Evolutionary conservation across 148 eudicot species (phyloP).

Genomic region (Cornus kousa): DNA sequence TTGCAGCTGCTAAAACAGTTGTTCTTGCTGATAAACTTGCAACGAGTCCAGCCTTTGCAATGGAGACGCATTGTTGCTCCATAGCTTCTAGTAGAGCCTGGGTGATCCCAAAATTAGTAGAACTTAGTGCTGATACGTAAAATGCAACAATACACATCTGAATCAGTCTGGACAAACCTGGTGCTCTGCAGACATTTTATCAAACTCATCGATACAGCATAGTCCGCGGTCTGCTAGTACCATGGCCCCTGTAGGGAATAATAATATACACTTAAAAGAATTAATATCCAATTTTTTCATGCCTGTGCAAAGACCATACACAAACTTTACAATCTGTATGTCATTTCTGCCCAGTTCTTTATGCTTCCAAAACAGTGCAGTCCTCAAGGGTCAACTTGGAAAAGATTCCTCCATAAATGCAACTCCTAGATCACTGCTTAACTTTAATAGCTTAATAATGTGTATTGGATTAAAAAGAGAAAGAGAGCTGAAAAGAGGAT

Average conservation of each 20-base stretch:
- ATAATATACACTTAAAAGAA: not conserved
- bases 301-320: not conserved
- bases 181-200: constrained; percentile 98
- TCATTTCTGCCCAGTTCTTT: not conserved
- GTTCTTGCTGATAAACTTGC: constrained; percentile 98
- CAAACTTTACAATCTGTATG: not conserved
- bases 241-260: constrained; percentile 71
- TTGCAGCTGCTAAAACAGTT: constrained; percentile 97
- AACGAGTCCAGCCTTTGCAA: constrained; percentile 98
- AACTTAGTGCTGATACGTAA: constrained; percentile 2
- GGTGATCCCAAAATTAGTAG: not conserved
- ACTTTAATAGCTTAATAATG: not conserved
- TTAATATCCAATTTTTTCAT: not conserved
- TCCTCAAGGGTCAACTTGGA: not conserved
- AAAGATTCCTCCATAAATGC: not conserved
- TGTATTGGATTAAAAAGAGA: not conserved
- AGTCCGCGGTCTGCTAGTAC: constrained; percentile 97
- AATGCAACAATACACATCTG: not conserved
- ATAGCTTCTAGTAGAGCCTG: constrained; percentile 97
- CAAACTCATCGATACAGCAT: constrained; percentile 98
- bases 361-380: not conserved
- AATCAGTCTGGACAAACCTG: constrained; percentile 53
- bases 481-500: not conserved
- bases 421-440: not conserved
- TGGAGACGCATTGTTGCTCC: constrained; percentile 99